Conservation (phyloP, 257 asterid genomes). For the Solanum pimpinellifolium region DNA sequence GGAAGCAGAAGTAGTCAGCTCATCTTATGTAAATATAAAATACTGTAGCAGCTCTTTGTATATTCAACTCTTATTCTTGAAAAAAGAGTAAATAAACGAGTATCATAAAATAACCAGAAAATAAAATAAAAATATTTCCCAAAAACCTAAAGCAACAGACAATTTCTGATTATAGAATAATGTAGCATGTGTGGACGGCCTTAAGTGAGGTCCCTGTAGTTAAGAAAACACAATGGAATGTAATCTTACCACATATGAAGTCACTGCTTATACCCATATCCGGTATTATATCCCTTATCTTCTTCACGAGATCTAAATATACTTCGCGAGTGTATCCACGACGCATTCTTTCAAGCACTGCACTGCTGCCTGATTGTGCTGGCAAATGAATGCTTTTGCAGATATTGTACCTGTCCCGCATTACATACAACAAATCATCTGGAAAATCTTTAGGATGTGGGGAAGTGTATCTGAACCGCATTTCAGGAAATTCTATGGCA, state of each 20-base stretch:
- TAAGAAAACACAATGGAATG: not conserved
- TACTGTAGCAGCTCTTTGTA: not conserved
- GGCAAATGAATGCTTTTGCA: slow-evolving; percentile 95
- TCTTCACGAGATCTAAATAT: slow-evolving; percentile 76
- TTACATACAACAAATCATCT: slow-evolving; percentile 71
- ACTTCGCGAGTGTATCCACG: slow-evolving; percentile 91
- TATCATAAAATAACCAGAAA: not conserved
- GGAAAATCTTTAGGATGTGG: slow-evolving; percentile 99
- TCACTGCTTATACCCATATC: slow-evolving; percentile 94
- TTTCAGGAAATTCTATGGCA: slow-evolving; percentile 83
- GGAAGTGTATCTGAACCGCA: slow-evolving; percentile 94
- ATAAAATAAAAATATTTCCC: not conserved
- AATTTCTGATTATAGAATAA: not conserved
- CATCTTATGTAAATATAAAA: not conserved
- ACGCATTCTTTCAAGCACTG: slow-evolving; percentile 78
- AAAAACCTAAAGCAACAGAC: not conserved
- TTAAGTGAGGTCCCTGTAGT: not conserved
- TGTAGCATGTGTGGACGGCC: not conserved
- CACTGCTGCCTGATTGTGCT: slow-evolving; percentile 93
- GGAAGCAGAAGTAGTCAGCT: not conserved
- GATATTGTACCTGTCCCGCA: slow-evolving; percentile 81
- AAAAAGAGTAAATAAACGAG: not conserved
- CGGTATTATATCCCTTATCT: slow-evolving; percentile 65
- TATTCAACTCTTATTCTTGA: not conserved
- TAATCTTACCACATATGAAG: slow-evolving; percentile 80